A percentile compares a stretch with the other conserved stretches of the same genome.
Evolutionary conservation across 1,139 yeast species (phyloP).

Genomic region (Lodderomyces oxycetoniae): DNA sequence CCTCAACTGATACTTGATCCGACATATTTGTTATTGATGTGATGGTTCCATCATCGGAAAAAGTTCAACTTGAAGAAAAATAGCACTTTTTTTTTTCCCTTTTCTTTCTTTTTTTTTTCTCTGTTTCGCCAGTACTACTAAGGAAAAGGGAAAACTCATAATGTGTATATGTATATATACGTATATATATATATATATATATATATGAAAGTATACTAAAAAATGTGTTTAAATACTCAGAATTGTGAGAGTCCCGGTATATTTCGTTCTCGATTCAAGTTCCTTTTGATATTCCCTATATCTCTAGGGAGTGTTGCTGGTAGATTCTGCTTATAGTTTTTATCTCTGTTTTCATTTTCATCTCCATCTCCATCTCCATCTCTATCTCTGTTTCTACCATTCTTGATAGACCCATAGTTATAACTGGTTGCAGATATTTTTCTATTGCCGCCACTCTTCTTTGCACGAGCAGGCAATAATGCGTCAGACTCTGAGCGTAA

Average conservation of each 20-base stretch:
- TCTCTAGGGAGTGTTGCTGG: conserved; percentile 19
- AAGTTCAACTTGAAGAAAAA: neutral
- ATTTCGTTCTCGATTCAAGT: conserved; percentile 32
- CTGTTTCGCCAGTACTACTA: neutral
- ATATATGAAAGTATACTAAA: too few relatives aligned
- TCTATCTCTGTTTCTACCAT: too few relatives aligned
- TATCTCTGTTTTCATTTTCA: conserved; percentile 2
- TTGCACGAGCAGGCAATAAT: conserved; percentile 25
- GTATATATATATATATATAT: too few relatives aligned
- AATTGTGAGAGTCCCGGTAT: conserved; percentile 22
- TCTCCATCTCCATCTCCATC: too few relatives aligned
- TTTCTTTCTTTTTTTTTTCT: conserved; percentile 4
- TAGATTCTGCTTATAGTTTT: neutral
- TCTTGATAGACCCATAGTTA: conserved; percentile 17
- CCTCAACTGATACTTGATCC: conserved; percentile 15
- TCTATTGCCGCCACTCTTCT: too few relatives aligned
- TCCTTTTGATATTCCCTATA: conserved; percentile 22
- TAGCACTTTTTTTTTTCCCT: neutral
- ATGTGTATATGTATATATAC: too few relatives aligned
- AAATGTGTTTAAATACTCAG: conserved; percentile 5
- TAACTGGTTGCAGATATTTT: conserved; percentile 11
- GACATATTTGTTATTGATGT: conserved; percentile 11
- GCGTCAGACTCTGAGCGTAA: conserved; percentile 29
- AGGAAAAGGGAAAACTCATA: neutral
- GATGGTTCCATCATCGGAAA: neutral